Conservation (phyloP, 2,329 filamentous ascomycete species). For the Leptodontidium sp. region DNA sequence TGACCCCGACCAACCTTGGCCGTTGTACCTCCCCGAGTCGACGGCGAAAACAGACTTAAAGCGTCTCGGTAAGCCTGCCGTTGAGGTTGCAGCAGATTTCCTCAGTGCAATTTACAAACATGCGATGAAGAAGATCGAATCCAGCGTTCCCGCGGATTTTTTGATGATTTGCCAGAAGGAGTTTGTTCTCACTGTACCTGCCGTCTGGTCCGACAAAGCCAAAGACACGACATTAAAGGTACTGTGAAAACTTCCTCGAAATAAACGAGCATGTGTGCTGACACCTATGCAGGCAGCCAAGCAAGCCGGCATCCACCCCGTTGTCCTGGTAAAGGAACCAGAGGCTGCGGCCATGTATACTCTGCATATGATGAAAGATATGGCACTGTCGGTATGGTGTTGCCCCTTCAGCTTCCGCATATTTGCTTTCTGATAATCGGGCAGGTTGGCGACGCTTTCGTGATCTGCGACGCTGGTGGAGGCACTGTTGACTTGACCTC, state of each 20-base stretch:
- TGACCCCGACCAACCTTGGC: slow-evolving; percentile 38
- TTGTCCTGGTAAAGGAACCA: slow-evolving; percentile 28
- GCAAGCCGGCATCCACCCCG: slow-evolving; percentile 19
- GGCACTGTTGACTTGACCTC: not conserved
- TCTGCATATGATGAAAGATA: slow-evolving; percentile 19
- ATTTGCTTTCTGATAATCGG: slow-evolving; percentile 49
- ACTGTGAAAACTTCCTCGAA: slow-evolving; percentile 27
- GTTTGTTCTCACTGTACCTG: slow-evolving; percentile 65
- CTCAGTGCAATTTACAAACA: slow-evolving; percentile 51
- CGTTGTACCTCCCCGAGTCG: slow-evolving; percentile 29
- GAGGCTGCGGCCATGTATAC: slow-evolving; percentile 27
- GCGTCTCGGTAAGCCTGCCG: slow-evolving; percentile 57
- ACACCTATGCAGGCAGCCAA: slow-evolving; percentile 22
- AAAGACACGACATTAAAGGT: slow-evolving; percentile 59
- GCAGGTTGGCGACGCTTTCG: slow-evolving; percentile 70
- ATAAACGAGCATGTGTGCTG: too few relatives aligned
- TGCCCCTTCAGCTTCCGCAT: slow-evolving; percentile 33
- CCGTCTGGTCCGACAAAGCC: slow-evolving; percentile 64
- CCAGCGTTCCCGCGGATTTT: slow-evolving; percentile 52
- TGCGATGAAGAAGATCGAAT: slow-evolving; percentile 54
- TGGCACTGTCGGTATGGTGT: slow-evolving; percentile 46
- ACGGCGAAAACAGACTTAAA: slow-evolving; percentile 44
- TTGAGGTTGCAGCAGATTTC: slow-evolving; percentile 53
- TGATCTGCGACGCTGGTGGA: not conserved
- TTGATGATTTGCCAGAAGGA: slow-evolving; percentile 56